Percentiles rank a stretch among this genome's conserved stretches.
Evolutionary conservation across 139 green algal species (phyloP).

Genomic region (Zygnema circumcarinatum): DNA sequence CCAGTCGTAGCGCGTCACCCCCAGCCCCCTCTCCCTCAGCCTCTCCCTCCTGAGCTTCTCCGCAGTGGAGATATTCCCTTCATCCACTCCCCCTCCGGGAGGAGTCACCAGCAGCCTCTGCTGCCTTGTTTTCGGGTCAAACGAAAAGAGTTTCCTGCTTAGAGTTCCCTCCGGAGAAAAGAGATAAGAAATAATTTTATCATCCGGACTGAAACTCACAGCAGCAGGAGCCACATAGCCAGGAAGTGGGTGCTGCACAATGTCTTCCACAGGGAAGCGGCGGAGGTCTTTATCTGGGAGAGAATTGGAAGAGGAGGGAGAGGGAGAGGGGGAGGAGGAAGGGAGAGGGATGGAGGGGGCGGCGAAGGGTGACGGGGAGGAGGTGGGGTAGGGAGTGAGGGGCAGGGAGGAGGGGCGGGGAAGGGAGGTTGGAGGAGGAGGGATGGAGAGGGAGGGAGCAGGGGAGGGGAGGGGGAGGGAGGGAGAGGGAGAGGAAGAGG

Average conservation of each 20-base stretch:
- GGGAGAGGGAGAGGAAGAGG: not conserved
- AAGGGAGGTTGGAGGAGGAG: not conserved
- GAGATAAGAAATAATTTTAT: conserved; percentile 43
- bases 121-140: conserved; percentile 34
- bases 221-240: conserved; percentile 48
- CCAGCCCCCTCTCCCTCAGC: conserved; percentile 51
- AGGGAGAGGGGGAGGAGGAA: not conserved
- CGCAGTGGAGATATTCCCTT: conserved; percentile 47
- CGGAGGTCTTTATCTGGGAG: conserved; percentile 1
- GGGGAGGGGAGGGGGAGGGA: not conserved
- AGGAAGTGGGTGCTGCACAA: conserved; percentile 51
- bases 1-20: conserved; percentile 64
- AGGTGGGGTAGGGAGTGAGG: not conserved
- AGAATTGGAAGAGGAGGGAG: not conserved
- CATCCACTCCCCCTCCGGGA: conserved; percentile 48
- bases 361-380: no score
- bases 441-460: not conserved
- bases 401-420: no score
- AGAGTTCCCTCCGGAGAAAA: conserved; percentile 54
- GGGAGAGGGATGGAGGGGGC: not conserved
- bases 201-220: conserved; percentile 46
- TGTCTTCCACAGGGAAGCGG: conserved; percentile 49
- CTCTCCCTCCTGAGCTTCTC: conserved; percentile 61
- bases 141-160: conserved; percentile 50
- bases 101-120: conserved; percentile 56